Base-by-base conservation (phyloP, 2,329 filamentous ascomycete genomes). In the Alternaria brassicae region DNA sequence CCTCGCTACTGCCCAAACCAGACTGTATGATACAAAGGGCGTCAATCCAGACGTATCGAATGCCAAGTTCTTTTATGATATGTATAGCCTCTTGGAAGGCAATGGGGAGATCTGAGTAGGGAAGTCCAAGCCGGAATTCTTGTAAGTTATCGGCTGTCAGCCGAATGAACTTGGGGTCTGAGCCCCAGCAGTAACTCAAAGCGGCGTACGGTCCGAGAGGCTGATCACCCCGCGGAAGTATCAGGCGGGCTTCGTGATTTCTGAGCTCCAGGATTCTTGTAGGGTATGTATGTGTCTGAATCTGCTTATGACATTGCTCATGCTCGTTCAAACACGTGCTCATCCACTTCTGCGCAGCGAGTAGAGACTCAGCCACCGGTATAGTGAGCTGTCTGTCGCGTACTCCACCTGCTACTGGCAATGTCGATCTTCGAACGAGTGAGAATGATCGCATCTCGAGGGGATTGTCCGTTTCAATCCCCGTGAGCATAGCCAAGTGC, bases 21-120 rank as follows among this genome's bases (percentile, higher is more conserved):
- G 44, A 34, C 44, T 58, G 55, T 19, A 58, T 53, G n/a, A 58
- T 58, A 9, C 55, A 58, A 8, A 58, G 49, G 7, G 48, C 52
- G 13, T 57, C 55, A 6, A 57, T 39, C 55, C 55, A 57, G 25
- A 57, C 3, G 10, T 57, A 53, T 6, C 27, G 55, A 6, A 57
- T 15, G 1, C 41, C 40, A 2, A 57, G 48, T n/a, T 28, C 17
- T 12, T 34, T 10, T 8, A 30, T 34, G 4, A 53, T 25, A 4
- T 28, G 10, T 12, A 57, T 17, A 2, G 55, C 48, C 15, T 57
- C 55, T 23, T 52, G 54, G 4, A 56, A 56, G 6, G 28, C 44
- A 5, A 21, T 32, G 3, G 44, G 44, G 6, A 47, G 17, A 15
- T 19, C 21, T 0, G 27, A 10, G 1, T 23, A 9, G 4, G 13